Evolutionary conservation across 2,329 filamentous ascomycete genomes (phyloP).

Genomic region (Apiospora pterosperma): DNA sequence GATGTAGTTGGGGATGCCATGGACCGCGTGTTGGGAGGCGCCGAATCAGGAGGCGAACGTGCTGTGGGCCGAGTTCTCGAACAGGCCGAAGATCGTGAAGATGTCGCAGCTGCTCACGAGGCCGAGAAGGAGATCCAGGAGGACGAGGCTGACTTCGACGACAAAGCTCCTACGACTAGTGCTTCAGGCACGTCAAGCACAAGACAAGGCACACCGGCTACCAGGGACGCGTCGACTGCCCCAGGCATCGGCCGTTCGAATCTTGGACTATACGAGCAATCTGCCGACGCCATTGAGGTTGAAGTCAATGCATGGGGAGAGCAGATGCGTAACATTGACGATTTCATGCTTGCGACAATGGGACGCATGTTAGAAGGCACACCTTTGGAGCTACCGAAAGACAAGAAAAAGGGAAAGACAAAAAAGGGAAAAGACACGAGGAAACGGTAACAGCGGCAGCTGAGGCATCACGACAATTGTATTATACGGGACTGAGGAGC

Average conservation of each 20-base stretch:
- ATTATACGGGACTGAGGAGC: slow-evolving; percentile 4
- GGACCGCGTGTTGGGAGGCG: slow-evolving; percentile 75
- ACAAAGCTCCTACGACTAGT: slow-evolving; percentile 47
- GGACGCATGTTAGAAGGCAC: slow-evolving; percentile 56
- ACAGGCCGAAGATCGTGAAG: slow-evolving; percentile 88
- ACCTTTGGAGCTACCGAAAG: slow-evolving; percentile 59
- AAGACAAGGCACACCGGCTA: slow-evolving; percentile 46
- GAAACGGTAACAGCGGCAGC: background rate
- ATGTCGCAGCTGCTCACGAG: slow-evolving; percentile 80
- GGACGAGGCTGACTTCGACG: slow-evolving; percentile 81
- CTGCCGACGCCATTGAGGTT: slow-evolving; percentile 35
- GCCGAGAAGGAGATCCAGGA: slow-evolving; percentile 87
- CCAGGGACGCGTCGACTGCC: slow-evolving; percentile 32
- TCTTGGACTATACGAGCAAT: slow-evolving; percentile 34
- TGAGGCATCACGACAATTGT: slow-evolving; percentile 1
- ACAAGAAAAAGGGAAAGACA: slow-evolving; percentile 61
- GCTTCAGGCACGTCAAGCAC: slow-evolving; percentile 48
- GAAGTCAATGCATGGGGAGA: slow-evolving; percentile 60
- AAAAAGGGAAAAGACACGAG: slow-evolving; percentile 50
- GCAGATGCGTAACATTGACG: slow-evolving; percentile 62
- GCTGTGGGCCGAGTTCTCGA: slow-evolving; percentile 72
- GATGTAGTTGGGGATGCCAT: slow-evolving; percentile 62
- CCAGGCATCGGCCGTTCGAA: slow-evolving; percentile 29
- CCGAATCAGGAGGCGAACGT: slow-evolving; percentile 57
- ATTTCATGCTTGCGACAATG: slow-evolving; percentile 73